These are phyloP conservation scores for Aspergillaceae sp. DNA, from an alignment of 2,329 filamentous ascomycete species.

Conservation along the genomic window DNA sequence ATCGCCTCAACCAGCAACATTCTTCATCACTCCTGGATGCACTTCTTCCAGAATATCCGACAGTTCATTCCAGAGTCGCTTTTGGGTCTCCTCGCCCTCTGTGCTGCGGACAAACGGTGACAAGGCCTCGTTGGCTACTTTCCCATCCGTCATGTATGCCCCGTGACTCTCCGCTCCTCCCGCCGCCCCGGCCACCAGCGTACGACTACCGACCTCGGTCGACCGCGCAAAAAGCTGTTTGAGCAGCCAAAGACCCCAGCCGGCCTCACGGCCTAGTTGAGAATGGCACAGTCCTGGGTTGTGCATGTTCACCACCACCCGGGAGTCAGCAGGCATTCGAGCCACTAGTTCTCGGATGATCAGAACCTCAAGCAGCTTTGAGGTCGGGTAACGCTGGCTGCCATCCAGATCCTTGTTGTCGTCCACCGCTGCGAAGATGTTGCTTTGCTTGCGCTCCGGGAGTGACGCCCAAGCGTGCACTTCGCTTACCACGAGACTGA, in stretches of 20 bases:
- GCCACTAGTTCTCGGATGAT: slow-evolving; percentile 23
- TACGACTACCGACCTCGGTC: slow-evolving; percentile 36
- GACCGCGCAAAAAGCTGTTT: neutral
- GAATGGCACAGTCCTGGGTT: slow-evolving; percentile 42
- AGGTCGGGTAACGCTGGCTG: slow-evolving; percentile 32
- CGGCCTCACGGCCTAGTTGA: neutral
- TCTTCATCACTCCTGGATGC: slow-evolving; percentile 25
- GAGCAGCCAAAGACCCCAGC: neutral
- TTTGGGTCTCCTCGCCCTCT: slow-evolving; percentile 31
- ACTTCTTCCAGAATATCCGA: slow-evolving; percentile 34
- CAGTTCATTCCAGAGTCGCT: slow-evolving; percentile 40
- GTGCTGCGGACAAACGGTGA: slow-evolving; percentile 32
- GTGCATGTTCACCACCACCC: slow-evolving; percentile 41
- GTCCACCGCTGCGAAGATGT: slow-evolving; percentile 30
- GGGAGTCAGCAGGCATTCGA: slow-evolving; percentile 11
- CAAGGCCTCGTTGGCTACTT: slow-evolving; percentile 18
- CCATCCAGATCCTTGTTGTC: slow-evolving; percentile 17
- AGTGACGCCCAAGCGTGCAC: slow-evolving; percentile 26
- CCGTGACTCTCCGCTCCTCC: slow-evolving; percentile 40
- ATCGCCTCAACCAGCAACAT: too few species aligned
- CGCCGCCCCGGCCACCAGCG: slow-evolving; percentile 31
- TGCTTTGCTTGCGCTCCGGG: slow-evolving; percentile 21
- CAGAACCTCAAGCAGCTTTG: slow-evolving; percentile 40
- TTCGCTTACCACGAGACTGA: slow-evolving; percentile 31
- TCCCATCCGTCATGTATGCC: slow-evolving; percentile 36